These are phyloP conservation scores for Pythium rhizo-oryzae DNA, from an alignment of 352 stramenopile genomes.

Conservation along the genomic window DNA sequence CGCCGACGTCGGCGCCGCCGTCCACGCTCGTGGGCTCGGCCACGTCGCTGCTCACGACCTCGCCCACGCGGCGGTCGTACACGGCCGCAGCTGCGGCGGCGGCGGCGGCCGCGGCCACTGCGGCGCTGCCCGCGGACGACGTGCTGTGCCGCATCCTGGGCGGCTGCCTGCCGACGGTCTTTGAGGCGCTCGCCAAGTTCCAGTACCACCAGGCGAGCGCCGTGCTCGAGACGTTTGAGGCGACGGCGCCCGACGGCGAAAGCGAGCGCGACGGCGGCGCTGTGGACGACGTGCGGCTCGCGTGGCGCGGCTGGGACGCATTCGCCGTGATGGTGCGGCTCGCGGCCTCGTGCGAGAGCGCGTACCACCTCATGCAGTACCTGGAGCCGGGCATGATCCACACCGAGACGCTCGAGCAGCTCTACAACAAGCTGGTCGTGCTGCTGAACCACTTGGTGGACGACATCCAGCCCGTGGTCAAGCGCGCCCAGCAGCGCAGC, in stretches of 20 bases:
- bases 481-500: slow-evolving; percentile 24
- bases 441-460: slow-evolving; percentile 33
- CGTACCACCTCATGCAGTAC: slow-evolving; percentile 44
- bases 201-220: slow-evolving; percentile 39
- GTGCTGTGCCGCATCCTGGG: slow-evolving; percentile 29
- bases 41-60: slow-evolving; percentile 14
- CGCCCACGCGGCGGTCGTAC: slow-evolving; percentile 19
- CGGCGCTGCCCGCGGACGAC: slow-evolving; percentile 23
- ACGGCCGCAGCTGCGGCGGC: slow-evolving; percentile 5
- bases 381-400: slow-evolving; percentile 33
- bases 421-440: slow-evolving; percentile 42
- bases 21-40: slow-evolving; percentile 6
- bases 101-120: slow-evolving; percentile 5
- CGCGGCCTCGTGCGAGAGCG: slow-evolving; percentile 35
- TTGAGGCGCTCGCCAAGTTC: slow-evolving; percentile 38
- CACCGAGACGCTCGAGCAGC: slow-evolving; percentile 35
- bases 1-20: slow-evolving; percentile 7
- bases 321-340: slow-evolving; percentile 38
- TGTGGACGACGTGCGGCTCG: slow-evolving; percentile 16
- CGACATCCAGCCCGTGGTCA: slow-evolving; percentile 31
- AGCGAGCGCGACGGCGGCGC: too few relatives aligned
- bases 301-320: slow-evolving; percentile 37
- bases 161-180: slow-evolving; percentile 29
- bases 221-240: slow-evolving; percentile 16
- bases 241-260: slow-evolving; percentile 1